phyloP scores from a whole-genome alignment of 441 rosid genomes.

The Sinapis alba region DNA sequence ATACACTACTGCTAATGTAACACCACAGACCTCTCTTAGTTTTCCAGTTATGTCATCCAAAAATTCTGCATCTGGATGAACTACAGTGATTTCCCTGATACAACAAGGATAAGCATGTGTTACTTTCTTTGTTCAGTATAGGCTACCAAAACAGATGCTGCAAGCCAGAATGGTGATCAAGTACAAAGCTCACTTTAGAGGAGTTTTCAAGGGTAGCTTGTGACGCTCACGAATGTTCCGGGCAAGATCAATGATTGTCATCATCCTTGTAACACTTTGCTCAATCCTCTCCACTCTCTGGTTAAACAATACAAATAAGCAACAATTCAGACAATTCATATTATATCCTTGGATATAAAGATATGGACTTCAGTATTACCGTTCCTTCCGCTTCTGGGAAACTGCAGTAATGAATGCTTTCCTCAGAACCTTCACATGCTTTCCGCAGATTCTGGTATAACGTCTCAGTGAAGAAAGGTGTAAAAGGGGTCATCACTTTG shows the following conservation, averaged over 20 bases:
- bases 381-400: conserved; percentile 82
- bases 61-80: conserved; percentile 88
- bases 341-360: conserved; percentile 6
- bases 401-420: conserved; percentile 87
- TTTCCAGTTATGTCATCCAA: conserved; percentile 93
- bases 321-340: conserved; percentile 2
- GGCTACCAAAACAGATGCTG: not conserved
- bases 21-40: conserved; percentile 74
- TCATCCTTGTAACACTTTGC: conserved; percentile 94
- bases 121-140: not conserved
- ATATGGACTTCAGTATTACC: conserved; percentile 47
- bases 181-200: conserved; percentile 64
- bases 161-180: not conserved
- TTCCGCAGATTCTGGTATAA: conserved; percentile 95
- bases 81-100: conserved; percentile 88
- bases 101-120: conserved; percentile 20
- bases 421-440: conserved; percentile 69
- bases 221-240: conserved; percentile 97
- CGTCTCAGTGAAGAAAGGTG: conserved; percentile 96
- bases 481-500: conserved; percentile 97
- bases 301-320: conserved; percentile 19
- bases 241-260: conserved; percentile 92
- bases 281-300: conserved; percentile 91
- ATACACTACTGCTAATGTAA: not conserved
- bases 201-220: conserved; percentile 91